Conservation (phyloP, 331 rosid genomes). For the Dryas integrifolia region DNA sequence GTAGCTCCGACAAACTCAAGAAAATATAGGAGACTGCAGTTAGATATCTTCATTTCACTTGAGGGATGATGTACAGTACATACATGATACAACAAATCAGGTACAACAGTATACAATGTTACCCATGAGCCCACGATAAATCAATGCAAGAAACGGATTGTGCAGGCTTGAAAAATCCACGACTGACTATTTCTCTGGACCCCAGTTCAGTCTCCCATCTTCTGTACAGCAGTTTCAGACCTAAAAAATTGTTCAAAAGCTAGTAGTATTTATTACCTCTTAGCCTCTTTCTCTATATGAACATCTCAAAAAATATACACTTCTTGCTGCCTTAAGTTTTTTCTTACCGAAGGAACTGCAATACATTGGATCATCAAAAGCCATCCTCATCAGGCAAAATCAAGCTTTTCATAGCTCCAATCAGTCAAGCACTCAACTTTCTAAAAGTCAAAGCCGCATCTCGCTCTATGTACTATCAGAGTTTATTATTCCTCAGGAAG, state of each 20-base stretch:
- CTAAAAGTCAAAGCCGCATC: conserved; percentile 37
- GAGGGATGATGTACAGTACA: conserved; percentile 36
- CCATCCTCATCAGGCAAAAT: conserved; percentile 23
- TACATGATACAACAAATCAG: conserved; percentile 30
- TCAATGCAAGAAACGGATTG: conserved; percentile 33
- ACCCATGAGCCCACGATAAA: conserved; percentile 38
- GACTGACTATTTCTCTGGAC: conserved; percentile 28
- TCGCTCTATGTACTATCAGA: conserved; percentile 23
- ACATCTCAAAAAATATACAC: conserved; percentile 42
- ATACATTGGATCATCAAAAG: conserved; percentile 34
- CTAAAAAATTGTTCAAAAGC: conserved; percentile 41
- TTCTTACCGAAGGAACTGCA: conserved; percentile 32
- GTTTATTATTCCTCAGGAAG: conserved; percentile 34
- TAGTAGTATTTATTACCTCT: conserved; percentile 11
- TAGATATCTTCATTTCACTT: conserved; percentile 39
- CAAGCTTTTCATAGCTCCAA: conserved; percentile 34
- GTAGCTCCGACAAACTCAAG: not conserved
- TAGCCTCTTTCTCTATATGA: conserved; percentile 42
- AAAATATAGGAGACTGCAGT: conserved; percentile 24
- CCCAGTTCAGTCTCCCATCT: conserved; percentile 36
- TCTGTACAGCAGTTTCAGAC: conserved; percentile 48
- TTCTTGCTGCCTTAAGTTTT: conserved; percentile 40
- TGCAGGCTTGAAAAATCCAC: conserved; percentile 33
- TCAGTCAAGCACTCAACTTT: conserved; percentile 36
- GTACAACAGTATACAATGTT: conserved; percentile 31